These are phyloP conservation scores for Diaporthe vaccinii DNA, from an alignment of 2,329 filamentous ascomycete species.

Conservation along the genomic window DNA sequence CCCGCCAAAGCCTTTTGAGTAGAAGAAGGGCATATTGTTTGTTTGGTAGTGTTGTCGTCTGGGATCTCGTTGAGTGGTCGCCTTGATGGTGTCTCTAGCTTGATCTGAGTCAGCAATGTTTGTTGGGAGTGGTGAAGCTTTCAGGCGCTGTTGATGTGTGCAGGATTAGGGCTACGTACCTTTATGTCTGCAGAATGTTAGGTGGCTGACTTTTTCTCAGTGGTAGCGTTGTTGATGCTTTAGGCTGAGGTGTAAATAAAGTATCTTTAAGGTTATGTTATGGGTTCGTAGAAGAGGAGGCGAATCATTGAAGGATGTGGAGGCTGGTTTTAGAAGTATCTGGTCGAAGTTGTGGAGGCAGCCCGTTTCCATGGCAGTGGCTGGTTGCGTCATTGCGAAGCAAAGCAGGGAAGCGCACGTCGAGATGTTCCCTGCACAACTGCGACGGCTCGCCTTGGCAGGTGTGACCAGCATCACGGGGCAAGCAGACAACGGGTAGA, in stretches of 20 bases:
- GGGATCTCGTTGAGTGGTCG: neutral
- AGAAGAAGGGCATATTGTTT: slow-evolving; percentile 62
- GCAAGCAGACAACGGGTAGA: neutral
- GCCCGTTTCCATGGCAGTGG: slow-evolving; percentile 9
- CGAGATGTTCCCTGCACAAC: slow-evolving; percentile 16
- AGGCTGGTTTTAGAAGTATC: neutral
- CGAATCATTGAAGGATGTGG: neutral
- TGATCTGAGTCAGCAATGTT: neutral
- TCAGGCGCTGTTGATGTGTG: too few relatives aligned
- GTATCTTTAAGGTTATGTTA: neutral
- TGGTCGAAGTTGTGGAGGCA: slow-evolving; percentile 2
- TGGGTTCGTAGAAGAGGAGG: neutral
- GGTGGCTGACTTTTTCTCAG: neutral
- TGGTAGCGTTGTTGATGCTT: neutral
- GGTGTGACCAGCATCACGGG: slow-evolving; percentile 24
- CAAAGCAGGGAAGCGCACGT: slow-evolving; percentile 23
- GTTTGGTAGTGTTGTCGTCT: neutral
- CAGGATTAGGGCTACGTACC: neutral
- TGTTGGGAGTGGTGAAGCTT: too few relatives aligned
- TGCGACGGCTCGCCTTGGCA: slow-evolving; percentile 24
- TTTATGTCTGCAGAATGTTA: neutral
- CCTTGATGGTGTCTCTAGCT: neutral
- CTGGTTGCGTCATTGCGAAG: slow-evolving; percentile 32
- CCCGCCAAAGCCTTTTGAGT: slow-evolving; percentile 60
- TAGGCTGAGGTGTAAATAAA: neutral